Evolutionary conservation across 2,329 filamentous ascomycete genomes (phyloP).

Genomic region (Camillea tinctor): DNA sequence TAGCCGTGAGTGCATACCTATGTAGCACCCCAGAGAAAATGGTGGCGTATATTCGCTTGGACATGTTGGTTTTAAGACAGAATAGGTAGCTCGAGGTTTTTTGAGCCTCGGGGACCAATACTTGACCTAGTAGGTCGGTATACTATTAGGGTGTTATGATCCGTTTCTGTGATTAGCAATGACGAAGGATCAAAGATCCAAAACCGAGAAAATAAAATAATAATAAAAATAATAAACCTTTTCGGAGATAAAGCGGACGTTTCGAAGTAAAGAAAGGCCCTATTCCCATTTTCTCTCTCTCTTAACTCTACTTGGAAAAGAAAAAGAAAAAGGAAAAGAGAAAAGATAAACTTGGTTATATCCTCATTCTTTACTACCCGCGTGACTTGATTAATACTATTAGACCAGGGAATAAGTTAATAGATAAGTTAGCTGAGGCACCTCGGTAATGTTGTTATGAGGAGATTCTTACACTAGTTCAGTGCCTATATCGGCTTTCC

Average conservation of each 20-base stretch:
- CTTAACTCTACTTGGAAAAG: too few species aligned
- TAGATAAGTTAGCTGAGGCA: background rate
- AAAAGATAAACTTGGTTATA: background rate
- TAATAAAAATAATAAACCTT: too few species aligned
- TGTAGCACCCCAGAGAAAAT: background rate
- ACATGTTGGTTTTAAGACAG: constrained; percentile 1
- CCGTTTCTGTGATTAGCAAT: background rate
- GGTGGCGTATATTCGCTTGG: background rate
- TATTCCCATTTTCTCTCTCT: too few species aligned
- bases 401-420: background rate
- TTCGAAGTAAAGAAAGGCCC: too few species aligned
- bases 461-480: background rate
- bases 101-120: background rate
- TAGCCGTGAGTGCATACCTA: constrained; percentile 1
- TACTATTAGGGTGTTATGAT: background rate
- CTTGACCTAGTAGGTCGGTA: constrained; percentile 3
- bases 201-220: background rate
- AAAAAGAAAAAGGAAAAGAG: too few species aligned
- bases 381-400: background rate
- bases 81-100: constrained; percentile 1
- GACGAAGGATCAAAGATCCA: background rate
- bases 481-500: background rate
- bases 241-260: too few species aligned
- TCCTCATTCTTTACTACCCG: background rate
- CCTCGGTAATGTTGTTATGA: background rate